These are phyloP conservation scores for Lolium multiflorum DNA, from an alignment of 176 grass and related monocot genomes.

Conservation along the genomic window DNA sequence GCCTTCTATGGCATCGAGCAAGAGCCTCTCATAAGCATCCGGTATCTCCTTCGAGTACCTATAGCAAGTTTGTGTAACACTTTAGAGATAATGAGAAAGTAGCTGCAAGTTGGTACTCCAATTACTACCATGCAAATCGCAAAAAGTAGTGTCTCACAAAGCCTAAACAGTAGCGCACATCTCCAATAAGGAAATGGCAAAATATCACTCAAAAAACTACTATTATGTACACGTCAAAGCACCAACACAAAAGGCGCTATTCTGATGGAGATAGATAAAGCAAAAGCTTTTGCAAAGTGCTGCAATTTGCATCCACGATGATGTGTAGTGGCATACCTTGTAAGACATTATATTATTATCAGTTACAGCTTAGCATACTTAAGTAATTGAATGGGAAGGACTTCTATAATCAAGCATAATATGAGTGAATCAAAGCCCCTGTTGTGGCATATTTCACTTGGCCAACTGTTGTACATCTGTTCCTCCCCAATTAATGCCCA, in stretches of 20 bases:
- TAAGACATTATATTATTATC: too few species aligned
- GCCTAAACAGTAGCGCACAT: neutral
- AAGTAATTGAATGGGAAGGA: neutral
- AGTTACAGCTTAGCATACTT: neutral
- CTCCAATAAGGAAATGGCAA: neutral
- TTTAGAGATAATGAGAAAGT: neutral
- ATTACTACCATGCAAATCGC: neutral
- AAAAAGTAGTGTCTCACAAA: neutral
- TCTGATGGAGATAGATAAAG: neutral
- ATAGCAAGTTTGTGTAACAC: slow-evolving; percentile 8
- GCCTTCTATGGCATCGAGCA: slow-evolving; percentile 92
- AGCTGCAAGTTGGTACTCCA: neutral
- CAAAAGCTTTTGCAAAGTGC: neutral
- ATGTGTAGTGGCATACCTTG: neutral
- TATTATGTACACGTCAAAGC: neutral
- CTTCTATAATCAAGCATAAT: neutral
- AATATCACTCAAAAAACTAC: neutral
- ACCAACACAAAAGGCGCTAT: neutral
- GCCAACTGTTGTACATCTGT: neutral
- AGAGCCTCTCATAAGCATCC: slow-evolving; percentile 87
- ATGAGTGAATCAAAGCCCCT: neutral
- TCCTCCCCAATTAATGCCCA: neutral
- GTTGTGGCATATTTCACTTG: neutral
- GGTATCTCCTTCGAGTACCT: slow-evolving; percentile 98
- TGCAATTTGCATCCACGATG: neutral